phyloP scores from a whole-genome alignment of 257 asterid species.

The Solanum ahanhuiri region DNA sequence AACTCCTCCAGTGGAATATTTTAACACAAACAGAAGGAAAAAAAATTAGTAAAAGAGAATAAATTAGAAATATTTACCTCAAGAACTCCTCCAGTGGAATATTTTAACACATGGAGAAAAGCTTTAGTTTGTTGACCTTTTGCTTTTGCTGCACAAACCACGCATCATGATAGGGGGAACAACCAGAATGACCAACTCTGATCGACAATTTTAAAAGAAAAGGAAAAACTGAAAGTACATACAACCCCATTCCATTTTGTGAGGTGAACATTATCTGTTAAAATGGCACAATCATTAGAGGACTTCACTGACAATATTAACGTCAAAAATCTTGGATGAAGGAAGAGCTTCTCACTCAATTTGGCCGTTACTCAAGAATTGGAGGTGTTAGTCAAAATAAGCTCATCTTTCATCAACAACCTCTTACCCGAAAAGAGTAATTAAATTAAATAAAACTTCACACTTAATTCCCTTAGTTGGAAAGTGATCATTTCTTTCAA shows the following conservation, averaged over 20 bases:
- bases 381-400: neutral
- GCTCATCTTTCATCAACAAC: neutral
- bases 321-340: neutral
- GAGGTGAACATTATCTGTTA: neutral
- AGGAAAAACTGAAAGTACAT: neutral
- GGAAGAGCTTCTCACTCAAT: neutral
- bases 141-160: conserved; percentile 60
- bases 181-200: neutral
- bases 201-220: neutral
- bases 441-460: neutral
- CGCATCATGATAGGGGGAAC: neutral
- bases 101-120: conserved; percentile 86
- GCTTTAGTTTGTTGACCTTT: conserved; percentile 77
- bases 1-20: no score
- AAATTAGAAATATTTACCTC: conserved; percentile 41
- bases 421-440: neutral
- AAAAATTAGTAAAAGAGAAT: neutral
- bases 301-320: neutral
- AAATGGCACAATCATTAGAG: neutral
- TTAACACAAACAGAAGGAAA: no score
- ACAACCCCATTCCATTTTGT: neutral
- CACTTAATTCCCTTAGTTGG: neutral
- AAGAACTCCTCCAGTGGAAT: conserved; percentile 86
- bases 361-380: neutral
- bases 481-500: neutral